These are phyloP conservation scores for Xylaria telfairii DNA, from an alignment of 495 filamentous ascomycete genomes.

Conservation along the genomic window DNA sequence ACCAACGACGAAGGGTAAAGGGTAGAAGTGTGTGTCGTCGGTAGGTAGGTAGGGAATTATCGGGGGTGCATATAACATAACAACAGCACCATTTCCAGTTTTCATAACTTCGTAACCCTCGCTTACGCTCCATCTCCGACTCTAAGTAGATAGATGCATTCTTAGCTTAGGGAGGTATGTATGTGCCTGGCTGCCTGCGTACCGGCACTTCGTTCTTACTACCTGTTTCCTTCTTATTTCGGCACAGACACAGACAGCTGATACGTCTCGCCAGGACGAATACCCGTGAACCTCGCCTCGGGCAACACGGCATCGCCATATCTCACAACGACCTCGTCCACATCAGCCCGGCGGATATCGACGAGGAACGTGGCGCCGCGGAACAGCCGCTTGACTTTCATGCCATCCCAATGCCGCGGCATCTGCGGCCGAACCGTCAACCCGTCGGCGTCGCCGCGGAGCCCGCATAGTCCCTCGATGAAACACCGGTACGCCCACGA, in stretches of 20 bases:
- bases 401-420: conserved; percentile 54
- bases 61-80: neutral
- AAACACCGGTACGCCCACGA: conserved; percentile 62
- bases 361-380: conserved; percentile 57
- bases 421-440: conserved; percentile 55
- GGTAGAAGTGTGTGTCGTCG: neutral
- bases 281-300: conserved; percentile 44
- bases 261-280: conserved; percentile 48
- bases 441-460: conserved; percentile 55
- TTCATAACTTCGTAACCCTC: conserved; percentile 8
- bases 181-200: neutral
- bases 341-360: conserved; percentile 49
- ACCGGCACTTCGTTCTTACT: neutral
- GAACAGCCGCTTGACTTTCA: conserved; percentile 56
- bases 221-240: neutral
- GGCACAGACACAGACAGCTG: conserved; percentile 40
- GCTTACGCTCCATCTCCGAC: neutral
- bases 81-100: neutral
- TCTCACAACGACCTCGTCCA: conserved; percentile 49
- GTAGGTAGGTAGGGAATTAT: neutral
- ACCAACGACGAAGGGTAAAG: neutral
- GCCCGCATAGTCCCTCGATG: conserved; percentile 59
- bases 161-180: neutral
- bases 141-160: neutral
- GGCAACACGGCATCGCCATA: conserved; percentile 43